Percentiles rank a stretch among this genome's conserved stretches.
These are phyloP conservation scores for Metschnikowia reukaufii DNA, from an alignment of 805 yeast species.

Conservation along the genomic window DNA sequence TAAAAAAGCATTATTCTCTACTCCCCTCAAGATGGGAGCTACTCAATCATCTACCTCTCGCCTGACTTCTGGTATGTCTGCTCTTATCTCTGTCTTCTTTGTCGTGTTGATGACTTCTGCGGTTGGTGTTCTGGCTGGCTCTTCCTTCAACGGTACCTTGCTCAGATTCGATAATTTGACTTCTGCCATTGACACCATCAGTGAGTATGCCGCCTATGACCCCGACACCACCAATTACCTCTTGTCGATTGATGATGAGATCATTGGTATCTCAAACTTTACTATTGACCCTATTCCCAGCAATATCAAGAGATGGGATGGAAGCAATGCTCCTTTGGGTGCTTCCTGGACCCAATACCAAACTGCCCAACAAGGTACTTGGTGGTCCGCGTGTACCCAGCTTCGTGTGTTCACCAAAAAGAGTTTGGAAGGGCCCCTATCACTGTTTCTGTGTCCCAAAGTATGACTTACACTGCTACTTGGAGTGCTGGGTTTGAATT, in stretches of 20 bases:
- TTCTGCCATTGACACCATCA: constrained; percentile 3
- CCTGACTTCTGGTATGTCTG: too few species aligned
- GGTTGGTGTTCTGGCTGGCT: not conserved
- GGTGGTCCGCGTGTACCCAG: constrained; percentile 8
- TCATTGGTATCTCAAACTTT: constrained; percentile 2
- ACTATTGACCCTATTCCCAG: not conserved
- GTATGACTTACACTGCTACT: not conserved
- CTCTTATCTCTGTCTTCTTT: not conserved
- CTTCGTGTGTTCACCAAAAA: constrained; percentile 8
- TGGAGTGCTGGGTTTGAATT: not conserved
- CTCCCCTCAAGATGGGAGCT: too few species aligned
- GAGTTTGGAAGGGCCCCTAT: not conserved
- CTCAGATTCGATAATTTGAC: constrained; percentile 1
- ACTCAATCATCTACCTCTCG: too few species aligned
- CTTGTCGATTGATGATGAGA: not conserved
- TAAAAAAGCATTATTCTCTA: too few species aligned
- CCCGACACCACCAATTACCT: not conserved
- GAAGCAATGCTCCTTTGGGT: constrained; percentile 2
- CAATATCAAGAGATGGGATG: not conserved
- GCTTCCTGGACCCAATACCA: constrained; percentile 3
- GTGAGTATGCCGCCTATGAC: not conserved
- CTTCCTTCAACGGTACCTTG: not conserved
- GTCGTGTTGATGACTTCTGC: not conserved
- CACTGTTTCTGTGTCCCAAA: not conserved
- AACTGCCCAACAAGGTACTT: constrained; percentile 1